Evolutionary conservation across 2,329 filamentous ascomycete species (phyloP).

Genomic region (Trichophyton schoenleinii): DNA sequence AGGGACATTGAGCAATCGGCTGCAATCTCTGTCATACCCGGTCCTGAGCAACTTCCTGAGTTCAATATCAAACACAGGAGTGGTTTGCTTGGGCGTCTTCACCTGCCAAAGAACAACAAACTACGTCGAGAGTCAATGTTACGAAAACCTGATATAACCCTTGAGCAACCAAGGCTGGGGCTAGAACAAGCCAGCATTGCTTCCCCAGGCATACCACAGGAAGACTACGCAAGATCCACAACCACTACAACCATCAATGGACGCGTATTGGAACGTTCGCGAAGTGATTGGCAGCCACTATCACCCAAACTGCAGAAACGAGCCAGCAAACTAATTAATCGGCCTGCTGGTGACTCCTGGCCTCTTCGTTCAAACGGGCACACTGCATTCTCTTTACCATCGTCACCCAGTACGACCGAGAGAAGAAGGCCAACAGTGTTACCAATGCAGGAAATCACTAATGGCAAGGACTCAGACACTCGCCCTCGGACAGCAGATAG

Average conservation of each 20-base stretch:
- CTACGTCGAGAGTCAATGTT: slow-evolving; percentile 33
- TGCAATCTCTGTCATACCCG: background rate
- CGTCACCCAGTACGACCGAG: background rate
- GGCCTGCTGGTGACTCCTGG: slow-evolving; percentile 14
- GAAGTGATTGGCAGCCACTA: slow-evolving; percentile 8
- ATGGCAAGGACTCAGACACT: background rate
- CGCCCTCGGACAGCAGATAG: slow-evolving; percentile 14
- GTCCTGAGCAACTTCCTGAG: background rate
- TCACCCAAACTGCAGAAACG: slow-evolving; percentile 18
- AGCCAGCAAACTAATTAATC: slow-evolving; percentile 18
- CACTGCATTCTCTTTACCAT: slow-evolving; percentile 1
- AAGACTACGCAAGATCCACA: slow-evolving; percentile 12
- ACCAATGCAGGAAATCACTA: background rate
- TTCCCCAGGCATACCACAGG: background rate
- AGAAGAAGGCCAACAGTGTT: background rate
- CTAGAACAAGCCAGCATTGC: slow-evolving; percentile 30
- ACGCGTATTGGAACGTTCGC: background rate
- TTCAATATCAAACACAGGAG: slow-evolving; percentile 17
- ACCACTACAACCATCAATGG: slow-evolving; percentile 6
- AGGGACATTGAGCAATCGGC: background rate
- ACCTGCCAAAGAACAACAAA: slow-evolving; percentile 19
- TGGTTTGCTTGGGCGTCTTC: slow-evolving; percentile 23
- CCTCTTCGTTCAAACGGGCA: slow-evolving; percentile 14
- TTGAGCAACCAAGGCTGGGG: slow-evolving; percentile 43
- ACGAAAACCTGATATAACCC: slow-evolving; percentile 46